Evolutionary conservation across 2,329 filamentous ascomycete genomes (phyloP), one percentile per base, ranked within the genome.

Genomic region (Neofusicoccum cordaticola): DNA sequence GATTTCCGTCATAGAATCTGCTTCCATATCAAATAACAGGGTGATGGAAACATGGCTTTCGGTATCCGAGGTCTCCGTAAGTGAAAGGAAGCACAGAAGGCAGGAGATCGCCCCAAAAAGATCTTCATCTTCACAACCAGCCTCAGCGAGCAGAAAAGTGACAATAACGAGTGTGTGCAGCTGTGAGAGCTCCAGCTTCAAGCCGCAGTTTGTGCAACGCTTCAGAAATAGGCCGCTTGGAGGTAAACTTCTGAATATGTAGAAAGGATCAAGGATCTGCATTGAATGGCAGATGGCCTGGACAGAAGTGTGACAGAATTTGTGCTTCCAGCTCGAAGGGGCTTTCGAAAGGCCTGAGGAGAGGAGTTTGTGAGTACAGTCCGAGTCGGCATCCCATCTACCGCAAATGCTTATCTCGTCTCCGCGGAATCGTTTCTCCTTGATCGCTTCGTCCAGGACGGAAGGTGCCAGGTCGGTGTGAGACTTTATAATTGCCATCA

Each of bases 351-450:
- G 58, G 0, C 76, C 76, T 1, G 62, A 66, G 1, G 67, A 68
- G 15, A 75, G 65, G 1, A 79, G 69, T 1, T 66, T 45, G 8
- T 77, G 74, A 44, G 77, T 62, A 48, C 70, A 75, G 4, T 72
- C 68, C 0, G 79, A 78, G 58, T 80, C 77, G 1, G 76, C 76
- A 65, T 79, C 74, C 78, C 78, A 80, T 44, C 79, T 71, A 13
- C 79, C 79, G 65, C 79, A 81, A 6, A 79, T 74, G 52, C 80
- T 77, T 4, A 78, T 71, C 60, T 80, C 77, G 66, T 80, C 76
- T 15, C 77, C 79, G 12, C 68, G 62, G 62, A 78, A 80, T 15
- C 72, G 67, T n/a, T 62, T 63, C 3, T 67, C 65, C 11, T 68
- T 34, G 13, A 34, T 72, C 0, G 64, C 61, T 3, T 70, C 66